Base-by-base conservation (phyloP, 257 asterid genomes). In the Solanum stenotomum region DNA sequence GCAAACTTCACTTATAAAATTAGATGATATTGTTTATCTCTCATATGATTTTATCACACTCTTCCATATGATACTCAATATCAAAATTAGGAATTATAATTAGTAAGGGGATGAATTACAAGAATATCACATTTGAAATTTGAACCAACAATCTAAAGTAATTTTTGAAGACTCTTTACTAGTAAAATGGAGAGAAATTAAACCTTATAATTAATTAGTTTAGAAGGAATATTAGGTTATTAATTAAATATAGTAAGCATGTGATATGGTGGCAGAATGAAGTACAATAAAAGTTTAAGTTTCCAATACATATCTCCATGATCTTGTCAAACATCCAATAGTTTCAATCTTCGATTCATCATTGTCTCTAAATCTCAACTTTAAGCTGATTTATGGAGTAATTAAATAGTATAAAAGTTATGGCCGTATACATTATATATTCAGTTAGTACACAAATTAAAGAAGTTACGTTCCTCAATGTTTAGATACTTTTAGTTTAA, bases 191-290 rank as follows among this genome's bases (percentile, higher is more conserved):
- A 22, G 68, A 59, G 68, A 59, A 59, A 18, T 4, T 34, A 34
- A 34, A 37, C 10, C 59, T 49, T 49, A 49, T 49, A 44, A 49
- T 49, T 49, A 49, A 49, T 4, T 46, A 13, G 67, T 59, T 3
- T 59, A 22, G 68, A 59, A 22, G 68, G 68, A 22, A 59, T 23
- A 82, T 85, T 18, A 72, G 25, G 5, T 72, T 61, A 82, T 84
- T 42, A 76, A 78, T 25, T 78, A 78, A 68, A 14, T 70, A 70
- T 42, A 8, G 85, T 68, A 33, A 78, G 87, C 90, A 85, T 87
- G 88, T 88, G 90, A 85, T 37, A 85, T 67, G 34, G 75, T 88
- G 90, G 49, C 87, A 44, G 81, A 77, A 5, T 44, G 40, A 77
- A 77, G 81, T 76, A 78, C 87, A 35, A 88, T 49, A 27, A 85